Evolutionary conservation across 305 asterid species (phyloP).

Genomic region (Fraxinus xanthoxyloides): DNA sequence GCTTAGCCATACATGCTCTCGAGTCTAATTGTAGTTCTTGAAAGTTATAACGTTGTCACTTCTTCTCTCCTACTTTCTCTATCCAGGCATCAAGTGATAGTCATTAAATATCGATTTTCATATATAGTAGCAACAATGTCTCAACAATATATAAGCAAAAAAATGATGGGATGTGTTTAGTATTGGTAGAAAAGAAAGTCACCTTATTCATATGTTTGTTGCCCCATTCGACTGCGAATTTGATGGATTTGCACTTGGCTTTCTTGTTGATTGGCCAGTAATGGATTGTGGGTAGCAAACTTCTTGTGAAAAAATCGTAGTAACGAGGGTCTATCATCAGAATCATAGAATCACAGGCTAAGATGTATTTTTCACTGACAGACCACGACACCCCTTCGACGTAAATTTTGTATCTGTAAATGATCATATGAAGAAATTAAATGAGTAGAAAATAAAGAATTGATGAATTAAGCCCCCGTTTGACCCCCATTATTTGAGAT

Average conservation of each 20-base stretch:
- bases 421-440: conserved; percentile 15
- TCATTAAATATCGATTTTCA: not conserved
- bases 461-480: not conserved
- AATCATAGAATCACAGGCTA: conserved; percentile 75
- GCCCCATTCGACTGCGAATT: conserved; percentile 73
- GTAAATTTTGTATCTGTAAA: conserved; percentile 73
- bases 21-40: not conserved
- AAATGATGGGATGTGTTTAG: not conserved
- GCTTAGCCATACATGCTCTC: not conserved
- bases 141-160: not conserved
- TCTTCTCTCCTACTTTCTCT: not conserved
- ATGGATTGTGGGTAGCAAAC: conserved; percentile 62
- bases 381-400: conserved; percentile 84
- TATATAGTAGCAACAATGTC: not conserved
- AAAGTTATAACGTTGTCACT: not conserved
- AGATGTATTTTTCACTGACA: conserved; percentile 80
- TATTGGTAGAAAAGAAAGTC: not conserved
- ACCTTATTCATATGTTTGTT: conserved; percentile 57
- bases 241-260: conserved; percentile 50
- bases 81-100: not conserved
- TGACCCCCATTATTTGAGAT: no score
- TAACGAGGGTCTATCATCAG: conserved; percentile 51
- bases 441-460: not conserved
- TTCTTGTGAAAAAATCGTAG: conserved; percentile 74
- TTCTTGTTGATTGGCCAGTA: conserved; percentile 67